phyloP scores from a whole-genome alignment of 371 early-diverging fungal genomes.

The Apophysomyces ossiformis region DNA sequence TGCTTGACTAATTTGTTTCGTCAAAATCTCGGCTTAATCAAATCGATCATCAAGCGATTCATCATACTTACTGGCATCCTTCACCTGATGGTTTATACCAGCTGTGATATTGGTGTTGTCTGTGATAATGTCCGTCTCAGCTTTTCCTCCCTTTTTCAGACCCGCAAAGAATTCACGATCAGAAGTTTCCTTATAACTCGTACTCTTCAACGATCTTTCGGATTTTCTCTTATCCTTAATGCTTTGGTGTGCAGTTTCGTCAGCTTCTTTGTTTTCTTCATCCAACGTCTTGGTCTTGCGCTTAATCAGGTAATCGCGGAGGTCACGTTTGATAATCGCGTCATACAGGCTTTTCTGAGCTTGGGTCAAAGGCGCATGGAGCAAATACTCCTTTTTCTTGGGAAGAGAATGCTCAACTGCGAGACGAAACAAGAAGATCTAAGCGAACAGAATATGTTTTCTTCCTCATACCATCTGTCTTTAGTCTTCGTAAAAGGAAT shows the following conservation, averaged over 20 bases:
- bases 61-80: constrained; percentile 25
- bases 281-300: constrained; percentile 41
- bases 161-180: constrained; percentile 50
- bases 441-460: not conserved
- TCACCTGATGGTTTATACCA: constrained; percentile 23
- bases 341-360: constrained; percentile 86
- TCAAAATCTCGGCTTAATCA: not conserved
- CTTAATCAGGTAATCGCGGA: constrained; percentile 73
- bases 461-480: constrained; percentile 78
- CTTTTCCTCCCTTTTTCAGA: constrained; percentile 48
- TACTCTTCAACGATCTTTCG: constrained; percentile 26
- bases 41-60: not conserved
- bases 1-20: constrained; percentile 39
- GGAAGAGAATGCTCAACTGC: constrained; percentile 86
- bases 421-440: not conserved
- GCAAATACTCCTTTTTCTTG: constrained; percentile 88
- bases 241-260: constrained; percentile 30
- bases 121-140: constrained; percentile 18
- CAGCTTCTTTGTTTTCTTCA: constrained; percentile 29
- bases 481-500: constrained; percentile 93
- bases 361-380: constrained; percentile 84
- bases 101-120: constrained; percentile 11
- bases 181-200: constrained; percentile 49
- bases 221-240: constrained; percentile 21
- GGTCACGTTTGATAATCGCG: constrained; percentile 74